Evolutionary conservation across 768 basidiomycete genomes (phyloP).

Genomic region (Coprinellus micaceus): DNA sequence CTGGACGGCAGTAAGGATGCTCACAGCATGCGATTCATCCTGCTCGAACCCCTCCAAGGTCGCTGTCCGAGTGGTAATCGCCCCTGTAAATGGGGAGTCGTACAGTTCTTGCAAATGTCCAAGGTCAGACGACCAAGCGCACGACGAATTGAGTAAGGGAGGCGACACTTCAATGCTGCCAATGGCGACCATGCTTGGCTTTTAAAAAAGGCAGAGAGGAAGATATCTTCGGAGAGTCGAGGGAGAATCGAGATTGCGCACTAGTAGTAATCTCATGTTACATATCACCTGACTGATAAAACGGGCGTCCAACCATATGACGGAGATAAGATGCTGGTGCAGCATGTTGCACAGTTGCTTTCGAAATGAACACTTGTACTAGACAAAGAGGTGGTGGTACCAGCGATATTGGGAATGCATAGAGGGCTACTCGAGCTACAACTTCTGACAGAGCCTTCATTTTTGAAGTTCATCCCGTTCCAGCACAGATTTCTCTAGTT

Average conservation of each 20-base stretch:
- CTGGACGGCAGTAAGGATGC: constrained; percentile 12
- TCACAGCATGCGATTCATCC: constrained; percentile 48
- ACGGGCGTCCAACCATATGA: too few species aligned
- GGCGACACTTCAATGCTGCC: constrained; percentile 56
- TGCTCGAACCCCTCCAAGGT: constrained; percentile 72
- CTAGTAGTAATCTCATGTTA: not conserved
- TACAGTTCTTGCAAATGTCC: constrained; percentile 64
- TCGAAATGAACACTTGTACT: too few species aligned
- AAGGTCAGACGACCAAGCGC: constrained; percentile 74
- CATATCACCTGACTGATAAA: constrained; percentile 1
- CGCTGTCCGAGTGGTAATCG: constrained; percentile 77
- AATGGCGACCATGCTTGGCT: constrained; percentile 49
- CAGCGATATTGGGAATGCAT: not conserved
- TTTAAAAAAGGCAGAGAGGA: not conserved
- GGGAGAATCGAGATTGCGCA: not conserved
- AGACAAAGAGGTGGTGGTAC: not conserved
- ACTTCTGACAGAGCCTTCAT: constrained; percentile 27
- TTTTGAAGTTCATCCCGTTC: constrained; percentile 92
- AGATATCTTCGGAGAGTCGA: not conserved
- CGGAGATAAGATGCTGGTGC: too few species aligned
- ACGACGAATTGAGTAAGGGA: constrained; percentile 74
- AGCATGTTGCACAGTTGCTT: too few species aligned
- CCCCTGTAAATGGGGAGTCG: constrained; percentile 65
- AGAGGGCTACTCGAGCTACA: not conserved
- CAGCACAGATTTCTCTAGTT: constrained; percentile 88